phyloP scores from a whole-genome alignment of 2,329 filamentous ascomycete genomes.

The Cordyceps javanica region DNA sequence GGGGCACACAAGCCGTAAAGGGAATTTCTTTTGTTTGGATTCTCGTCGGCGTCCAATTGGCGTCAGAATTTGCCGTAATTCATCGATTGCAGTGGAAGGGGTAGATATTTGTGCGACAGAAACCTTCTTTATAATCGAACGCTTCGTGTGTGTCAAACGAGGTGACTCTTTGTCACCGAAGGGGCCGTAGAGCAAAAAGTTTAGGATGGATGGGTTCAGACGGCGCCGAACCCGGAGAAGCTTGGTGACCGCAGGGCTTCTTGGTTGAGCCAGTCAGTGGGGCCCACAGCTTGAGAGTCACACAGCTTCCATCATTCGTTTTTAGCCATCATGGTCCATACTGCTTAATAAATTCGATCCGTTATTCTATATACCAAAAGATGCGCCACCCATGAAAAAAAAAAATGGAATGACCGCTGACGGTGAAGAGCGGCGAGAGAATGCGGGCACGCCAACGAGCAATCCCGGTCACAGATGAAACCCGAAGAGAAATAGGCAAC shows the following conservation, averaged over 20 bases:
- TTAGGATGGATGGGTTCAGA: neutral
- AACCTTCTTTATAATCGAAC: neutral
- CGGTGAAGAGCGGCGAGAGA: neutral
- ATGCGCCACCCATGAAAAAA: neutral
- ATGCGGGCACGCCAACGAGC: neutral
- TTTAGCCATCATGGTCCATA: too few species aligned
- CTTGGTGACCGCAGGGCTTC: slow-evolving; percentile 5
- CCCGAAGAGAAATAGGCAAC: slow-evolving; percentile 19
- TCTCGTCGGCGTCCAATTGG: neutral
- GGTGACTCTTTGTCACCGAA: neutral
- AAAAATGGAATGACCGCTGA: neutral
- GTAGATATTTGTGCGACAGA: too few species aligned
- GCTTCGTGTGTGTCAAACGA: neutral
- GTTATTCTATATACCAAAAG: neutral
- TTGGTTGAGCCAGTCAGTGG: neutral
- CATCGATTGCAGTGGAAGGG: too few species aligned
- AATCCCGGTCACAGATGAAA: slow-evolving; percentile 14
- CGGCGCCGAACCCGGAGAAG: slow-evolving; percentile 8
- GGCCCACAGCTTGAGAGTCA: slow-evolving; percentile 3
- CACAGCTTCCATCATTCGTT: too few species aligned
- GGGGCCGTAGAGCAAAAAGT: neutral
- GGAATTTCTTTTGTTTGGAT: neutral
- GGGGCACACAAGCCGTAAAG: neutral
- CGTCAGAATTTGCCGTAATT: neutral
- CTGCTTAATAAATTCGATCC: neutral